phyloP scores from a whole-genome alignment of 148 eudicot genomes.

The Amaranthus hypochondriacus region DNA sequence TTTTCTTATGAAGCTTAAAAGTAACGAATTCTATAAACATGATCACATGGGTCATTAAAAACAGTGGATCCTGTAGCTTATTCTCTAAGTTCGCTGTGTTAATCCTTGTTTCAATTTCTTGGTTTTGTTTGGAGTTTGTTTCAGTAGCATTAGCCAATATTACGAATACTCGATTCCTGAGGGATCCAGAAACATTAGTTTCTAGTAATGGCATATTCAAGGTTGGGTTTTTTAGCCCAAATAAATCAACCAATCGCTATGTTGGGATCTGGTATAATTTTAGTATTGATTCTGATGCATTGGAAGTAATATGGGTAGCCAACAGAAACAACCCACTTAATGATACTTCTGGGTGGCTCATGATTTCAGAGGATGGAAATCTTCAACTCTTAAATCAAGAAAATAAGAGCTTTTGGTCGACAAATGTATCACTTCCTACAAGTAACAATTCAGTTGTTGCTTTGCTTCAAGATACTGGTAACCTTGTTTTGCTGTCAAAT shows the following conservation, averaged over 20 bases:
- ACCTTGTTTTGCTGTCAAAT: slow-evolving; percentile 25
- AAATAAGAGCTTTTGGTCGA: slow-evolving; percentile 39
- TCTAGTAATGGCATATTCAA: slow-evolving; percentile 23
- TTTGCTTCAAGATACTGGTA: slow-evolving; percentile 48
- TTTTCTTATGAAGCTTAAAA: too few species aligned
- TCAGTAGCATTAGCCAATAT: slow-evolving; percentile 10
- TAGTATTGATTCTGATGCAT: neutral
- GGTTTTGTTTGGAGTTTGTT: slow-evolving; percentile 1
- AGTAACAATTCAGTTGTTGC: slow-evolving; percentile 33
- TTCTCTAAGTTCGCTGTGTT: neutral
- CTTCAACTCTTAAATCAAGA: slow-evolving; percentile 30
- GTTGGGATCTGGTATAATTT: slow-evolving; percentile 32
- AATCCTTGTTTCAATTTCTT: neutral
- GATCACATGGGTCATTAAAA: neutral
- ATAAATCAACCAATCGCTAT: slow-evolving; percentile 17
- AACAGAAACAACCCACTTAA: slow-evolving; percentile 25
- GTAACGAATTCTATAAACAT: too few species aligned
- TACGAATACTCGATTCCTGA: slow-evolving; percentile 15
- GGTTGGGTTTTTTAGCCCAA: slow-evolving; percentile 31
- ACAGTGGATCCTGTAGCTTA: neutral
- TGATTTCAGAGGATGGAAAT: slow-evolving; percentile 23
- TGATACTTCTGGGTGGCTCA: slow-evolving; percentile 20
- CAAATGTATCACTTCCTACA: slow-evolving; percentile 17
- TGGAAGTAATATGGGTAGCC: slow-evolving; percentile 31
- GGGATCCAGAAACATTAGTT: slow-evolving; percentile 20